phyloP scores from a whole-genome alignment of 2,329 filamentous ascomycete species.

The Alternaria triticimaculans region DNA sequence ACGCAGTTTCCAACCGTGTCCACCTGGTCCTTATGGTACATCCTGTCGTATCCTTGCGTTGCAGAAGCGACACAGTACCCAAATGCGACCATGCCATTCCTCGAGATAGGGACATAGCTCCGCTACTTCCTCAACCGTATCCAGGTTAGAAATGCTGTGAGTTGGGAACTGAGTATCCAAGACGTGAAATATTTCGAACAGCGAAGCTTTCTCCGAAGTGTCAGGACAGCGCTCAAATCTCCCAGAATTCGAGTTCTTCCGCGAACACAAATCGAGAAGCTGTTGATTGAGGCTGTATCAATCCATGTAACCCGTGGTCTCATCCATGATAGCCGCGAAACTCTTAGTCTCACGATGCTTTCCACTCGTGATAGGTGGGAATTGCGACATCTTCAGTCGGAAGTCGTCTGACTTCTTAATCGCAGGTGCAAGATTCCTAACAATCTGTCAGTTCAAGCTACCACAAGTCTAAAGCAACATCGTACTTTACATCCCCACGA shows the following conservation, averaged over 20 bases:
- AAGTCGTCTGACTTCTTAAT: conserved; percentile 57
- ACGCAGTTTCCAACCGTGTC: not conserved
- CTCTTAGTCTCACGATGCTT: conserved; percentile 46
- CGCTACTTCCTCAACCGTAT: not conserved
- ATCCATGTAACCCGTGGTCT: conserved; percentile 44
- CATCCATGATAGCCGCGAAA: conserved; percentile 47
- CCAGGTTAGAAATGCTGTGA: fast-evolving
- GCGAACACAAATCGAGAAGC: fast-evolving
- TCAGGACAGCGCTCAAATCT: fast-evolving
- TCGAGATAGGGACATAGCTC: not conserved
- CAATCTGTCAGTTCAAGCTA: not conserved
- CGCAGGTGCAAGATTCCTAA: conserved; percentile 56
- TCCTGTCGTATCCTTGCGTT: not conserved
- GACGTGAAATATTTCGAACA: fast-evolving
- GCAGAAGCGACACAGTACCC: not conserved
- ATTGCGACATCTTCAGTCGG: conserved; percentile 38
- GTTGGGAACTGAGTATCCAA: not conserved
- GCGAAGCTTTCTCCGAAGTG: not conserved
- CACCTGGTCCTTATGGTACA: not conserved
- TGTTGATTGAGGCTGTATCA: conserved; percentile 5
- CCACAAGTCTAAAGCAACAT: not conserved
- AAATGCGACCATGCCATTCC: not conserved
- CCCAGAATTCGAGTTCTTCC: not conserved
- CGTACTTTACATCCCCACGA: conserved; percentile 71
- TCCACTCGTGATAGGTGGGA: conserved; percentile 44